Base-by-base conservation (phyloP, 192 early-diverging fungal species). In the Coemansia sp. region DNA sequence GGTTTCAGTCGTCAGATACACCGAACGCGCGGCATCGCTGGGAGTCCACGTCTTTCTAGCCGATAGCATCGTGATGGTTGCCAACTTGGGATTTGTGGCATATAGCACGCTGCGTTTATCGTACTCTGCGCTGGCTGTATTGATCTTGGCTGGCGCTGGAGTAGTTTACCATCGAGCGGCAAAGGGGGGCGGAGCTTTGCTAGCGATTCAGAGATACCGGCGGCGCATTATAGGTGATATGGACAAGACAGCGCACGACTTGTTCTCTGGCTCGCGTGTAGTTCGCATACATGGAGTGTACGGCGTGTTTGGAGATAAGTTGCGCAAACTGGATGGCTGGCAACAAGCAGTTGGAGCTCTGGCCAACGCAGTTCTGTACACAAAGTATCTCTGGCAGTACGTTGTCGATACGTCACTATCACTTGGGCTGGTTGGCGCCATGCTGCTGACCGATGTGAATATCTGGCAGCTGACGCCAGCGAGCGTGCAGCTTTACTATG, bases 241-340 rank as follows among this genome's bases (percentile, higher is more conserved):
- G 43, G 62, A 68, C 12, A 50, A 53, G 8, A 38, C 39, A 0
- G 39, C 49, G 13, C 31, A 68, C 24, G 31, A 71, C 11, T 10
- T 71, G 40, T 65, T 80, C 39, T 80, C 78, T 11, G 78, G 78
- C 47, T 68, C 73, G 22, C 50, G 52, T 10, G 65, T 69, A 3
- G 73, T 80, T 52, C 78, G 78, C 13, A 73, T 34, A 29, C 74
- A 71, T 27, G 60, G 52, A 5, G 62, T 33, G 0, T 80, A 68
- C 41, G 43, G 44, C 22, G 46, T 27, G 22, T 67, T 80, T 58
- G 65, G 29, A 16, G 40, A 49, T 3, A 18, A 27, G 47, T 40
- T 80, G 15, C 33, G 49, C 22, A 29, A 18, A 44, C 58, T 64
- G 18, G 61, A 66, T 58, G 40, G 58, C 50, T 6, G 41, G 64